Percentiles rank a stretch among this genome's conserved stretches.
phyloP scores from a whole-genome alignment of 2,329 filamentous ascomycete genomes.

The Nemania bipapillata region DNA sequence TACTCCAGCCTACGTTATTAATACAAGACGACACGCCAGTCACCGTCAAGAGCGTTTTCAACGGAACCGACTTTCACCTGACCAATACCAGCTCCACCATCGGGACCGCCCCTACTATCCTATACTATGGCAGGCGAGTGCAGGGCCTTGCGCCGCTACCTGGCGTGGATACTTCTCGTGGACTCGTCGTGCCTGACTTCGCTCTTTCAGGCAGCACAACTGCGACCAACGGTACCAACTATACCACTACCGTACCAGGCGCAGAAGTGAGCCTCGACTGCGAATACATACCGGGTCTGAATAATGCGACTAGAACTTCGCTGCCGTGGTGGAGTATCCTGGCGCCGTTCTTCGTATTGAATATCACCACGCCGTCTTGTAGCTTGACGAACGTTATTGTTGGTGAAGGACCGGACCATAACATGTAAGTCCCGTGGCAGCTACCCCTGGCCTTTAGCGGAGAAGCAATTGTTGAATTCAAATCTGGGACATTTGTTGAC shows the following conservation, averaged over 20 bases:
- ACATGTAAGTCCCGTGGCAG: constrained; percentile 19
- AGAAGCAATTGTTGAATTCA: background rate
- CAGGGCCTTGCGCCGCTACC: constrained; percentile 16
- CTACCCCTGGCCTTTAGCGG: background rate
- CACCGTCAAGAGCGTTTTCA: constrained; percentile 13
- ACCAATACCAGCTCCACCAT: constrained; percentile 27
- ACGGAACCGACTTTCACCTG: constrained; percentile 31
- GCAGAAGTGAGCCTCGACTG: constrained; percentile 26
- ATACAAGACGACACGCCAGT: constrained; percentile 7
- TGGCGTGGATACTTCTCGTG: constrained; percentile 24
- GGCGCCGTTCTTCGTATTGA: constrained; percentile 23
- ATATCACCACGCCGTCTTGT: constrained; percentile 32
- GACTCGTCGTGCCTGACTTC: constrained; percentile 32
- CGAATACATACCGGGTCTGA: constrained; percentile 21
- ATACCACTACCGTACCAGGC: constrained; percentile 27
- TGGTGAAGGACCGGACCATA: constrained; percentile 30
- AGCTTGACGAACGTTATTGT: constrained; percentile 32
- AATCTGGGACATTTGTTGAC: background rate
- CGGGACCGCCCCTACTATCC: constrained; percentile 15
- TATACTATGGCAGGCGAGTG: constrained; percentile 34
- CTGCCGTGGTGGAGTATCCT: constrained; percentile 31
- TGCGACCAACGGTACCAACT: constrained; percentile 13
- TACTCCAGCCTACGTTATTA: constrained; percentile 25
- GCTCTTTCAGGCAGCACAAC: background rate
- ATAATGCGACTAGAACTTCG: constrained; percentile 20